Evolutionary conservation across 306 rosid species (phyloP), one percentile per base, ranked within the genome.

Genomic region (Pterocarpus macrocarpus): DNA sequence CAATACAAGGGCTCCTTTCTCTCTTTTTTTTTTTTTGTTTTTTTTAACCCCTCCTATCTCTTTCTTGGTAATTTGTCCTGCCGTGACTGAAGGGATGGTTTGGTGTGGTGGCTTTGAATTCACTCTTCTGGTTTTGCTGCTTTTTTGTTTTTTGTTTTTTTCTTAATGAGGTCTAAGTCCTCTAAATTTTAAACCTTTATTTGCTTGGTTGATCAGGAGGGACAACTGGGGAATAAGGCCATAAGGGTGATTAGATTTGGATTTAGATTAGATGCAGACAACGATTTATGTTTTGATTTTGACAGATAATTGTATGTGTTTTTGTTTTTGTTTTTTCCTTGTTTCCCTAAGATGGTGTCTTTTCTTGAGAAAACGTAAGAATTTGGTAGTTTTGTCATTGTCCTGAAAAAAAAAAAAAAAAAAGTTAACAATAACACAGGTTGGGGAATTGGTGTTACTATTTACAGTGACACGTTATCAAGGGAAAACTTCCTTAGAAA

Each of bases 81-180:
- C 74, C 86, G 85, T 62, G 79, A 82, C 58, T 62, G 76, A 64
- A 64, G 85, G 82, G 52, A 10, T 2, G 56, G 61, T 74, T 74
- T 68, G 69, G 57, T 78, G 47, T 8, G 71, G 57, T 45, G 35
- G 77, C 72, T 57, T 83, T 70, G 78, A 63, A 50, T 52, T 57
- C 67, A 41, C 73, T 44, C 71, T n/a, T 9, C 32, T 7, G 5
- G 1, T 49, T 38, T 52, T 52, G 38, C 5, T 33, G 47, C 10
- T 36, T 14, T 55, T 15, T 39, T 22, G 28, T n/a, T 53, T 53
- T 53, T 9, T 7, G 0, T 45, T 8, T 15, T 53, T 53, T 53
- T 13, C 5, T 44, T 12, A 61, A 44, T 33, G 7, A 64, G 56
- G 14, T 53, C 5, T 14, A 22, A 22, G 0, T 22, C 28, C 28